Base-by-base conservation (phyloP, 2,329 filamentous ascomycete genomes). In the Tricladium varicosporioides region DNA sequence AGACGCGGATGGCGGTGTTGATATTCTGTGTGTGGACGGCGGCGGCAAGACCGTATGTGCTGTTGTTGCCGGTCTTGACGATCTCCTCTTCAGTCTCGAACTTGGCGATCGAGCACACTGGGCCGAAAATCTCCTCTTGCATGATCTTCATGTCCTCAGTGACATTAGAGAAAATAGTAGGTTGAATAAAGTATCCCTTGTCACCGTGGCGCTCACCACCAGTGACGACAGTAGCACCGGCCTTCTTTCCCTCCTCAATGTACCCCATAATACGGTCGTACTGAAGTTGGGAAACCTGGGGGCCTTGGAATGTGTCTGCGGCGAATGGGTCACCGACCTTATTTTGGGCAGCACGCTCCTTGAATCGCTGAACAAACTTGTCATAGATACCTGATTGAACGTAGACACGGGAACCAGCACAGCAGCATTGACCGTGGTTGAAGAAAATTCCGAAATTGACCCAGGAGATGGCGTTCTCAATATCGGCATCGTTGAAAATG, bases 41-140 rank as follows among this genome's bases (percentile, higher is more conserved):
- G 50, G 86, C 80, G 62, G 86, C 86, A 57, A 89, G 81, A 71
- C 86, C 86, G 73, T 87, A 89, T 58, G 73, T 84, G 65, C 80
- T 82, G 72, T 76, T 74, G 78, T 89, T 89, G 58, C 78, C 85
- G 49, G 82, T 73, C 67, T 78, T 76, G 74, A 89, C 81, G 59
- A 80, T 82, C 49, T 89, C 86, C 51, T 84, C 85, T 73, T 86
- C 82, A 67, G 78, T 83, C 75, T 83, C 83, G 78, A 89, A 89
- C 74, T 88, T 89, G 72, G 82, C 77, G 70, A 89, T 84, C 60
- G 83, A 78, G 77, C 85, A 87, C 62, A 90, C 86, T 42, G 86
- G 86, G 58, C 86, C 86, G 72, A 90, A 90, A 73, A 89, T 88
- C 73, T 90, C 86, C 72, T 89, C 85, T 74, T 87, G 81, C 71